Evolutionary conservation across 164 flowering plant genomes (phyloP).

Genomic region (Chloranthus sessilifolius): DNA sequence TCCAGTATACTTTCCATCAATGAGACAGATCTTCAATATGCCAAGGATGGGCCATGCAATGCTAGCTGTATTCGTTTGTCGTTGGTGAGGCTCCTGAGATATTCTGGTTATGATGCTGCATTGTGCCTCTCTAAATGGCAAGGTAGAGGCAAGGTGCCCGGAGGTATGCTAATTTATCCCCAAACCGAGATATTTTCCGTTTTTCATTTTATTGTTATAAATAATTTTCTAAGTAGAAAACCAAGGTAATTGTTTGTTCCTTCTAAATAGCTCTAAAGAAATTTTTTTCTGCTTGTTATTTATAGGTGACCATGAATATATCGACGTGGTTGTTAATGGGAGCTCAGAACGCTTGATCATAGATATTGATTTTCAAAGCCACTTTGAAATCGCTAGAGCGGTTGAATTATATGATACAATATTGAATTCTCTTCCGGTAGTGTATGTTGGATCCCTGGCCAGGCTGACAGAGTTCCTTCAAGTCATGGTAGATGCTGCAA

Average conservation of each 20-base stretch:
- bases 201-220: neutral
- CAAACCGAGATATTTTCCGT: neutral
- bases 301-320: slow-evolving; percentile 87
- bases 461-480: slow-evolving; percentile 66
- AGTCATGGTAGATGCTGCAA: slow-evolving; percentile 90
- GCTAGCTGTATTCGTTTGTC: slow-evolving; percentile 70
- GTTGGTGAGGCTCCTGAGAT: slow-evolving; percentile 68
- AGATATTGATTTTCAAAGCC: slow-evolving; percentile 84
- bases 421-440: slow-evolving; percentile 66
- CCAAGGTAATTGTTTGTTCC: no score
- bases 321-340: slow-evolving; percentile 56
- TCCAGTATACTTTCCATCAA: slow-evolving; percentile 51
- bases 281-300: neutral
- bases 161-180: slow-evolving; percentile 50
- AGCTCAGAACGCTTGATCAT: slow-evolving; percentile 62
- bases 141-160: slow-evolving; percentile 73
- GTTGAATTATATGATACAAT: slow-evolving; percentile 69
- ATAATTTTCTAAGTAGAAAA: no score
- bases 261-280: no score
- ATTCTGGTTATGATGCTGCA: slow-evolving; percentile 84
- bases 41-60: slow-evolving; percentile 51
- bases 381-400: slow-evolving; percentile 95
- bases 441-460: slow-evolving; percentile 58
- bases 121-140: slow-evolving; percentile 76
- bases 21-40: slow-evolving; percentile 45